phyloP scores from a whole-genome alignment of 2,329 filamentous ascomycete species.

The Rutstroemia sp. region DNA sequence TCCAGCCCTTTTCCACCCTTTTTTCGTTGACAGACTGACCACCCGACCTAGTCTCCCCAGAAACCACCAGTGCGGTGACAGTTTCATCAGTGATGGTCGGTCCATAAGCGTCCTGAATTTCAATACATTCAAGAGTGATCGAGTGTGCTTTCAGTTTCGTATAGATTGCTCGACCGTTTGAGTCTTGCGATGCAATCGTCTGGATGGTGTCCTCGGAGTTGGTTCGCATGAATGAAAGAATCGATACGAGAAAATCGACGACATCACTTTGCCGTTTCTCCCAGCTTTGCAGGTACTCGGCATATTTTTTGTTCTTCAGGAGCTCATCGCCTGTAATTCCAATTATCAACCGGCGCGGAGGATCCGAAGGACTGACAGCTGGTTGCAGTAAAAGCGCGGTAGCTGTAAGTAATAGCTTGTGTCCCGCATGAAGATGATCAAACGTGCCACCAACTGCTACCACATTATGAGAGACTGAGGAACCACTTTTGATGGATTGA shows the following conservation, averaged over 20 bases:
- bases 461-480: slow-evolving; percentile 39
- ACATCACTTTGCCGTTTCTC: slow-evolving; percentile 61
- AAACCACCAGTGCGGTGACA: slow-evolving; percentile 78
- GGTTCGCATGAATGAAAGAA: slow-evolving; percentile 39
- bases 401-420: slow-evolving; percentile 93
- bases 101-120: slow-evolving; percentile 82
- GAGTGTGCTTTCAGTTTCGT: slow-evolving; percentile 51
- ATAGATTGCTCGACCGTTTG: slow-evolving; percentile 45
- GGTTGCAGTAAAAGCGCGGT: slow-evolving; percentile 63
- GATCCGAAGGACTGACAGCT: slow-evolving; percentile 31
- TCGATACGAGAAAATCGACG: slow-evolving; percentile 65
- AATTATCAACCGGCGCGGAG: slow-evolving; percentile 58
- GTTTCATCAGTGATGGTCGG: slow-evolving; percentile 78
- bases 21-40: slow-evolving; percentile 83
- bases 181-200: slow-evolving; percentile 14
- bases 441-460: slow-evolving; percentile 91
- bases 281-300: slow-evolving; percentile 77
- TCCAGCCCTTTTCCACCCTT: slow-evolving; percentile 69
- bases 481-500: slow-evolving; percentile 5
- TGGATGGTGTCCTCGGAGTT: slow-evolving; percentile 31
- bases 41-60: slow-evolving; percentile 77
- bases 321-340: slow-evolving; percentile 86
- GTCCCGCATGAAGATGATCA: slow-evolving; percentile 89
- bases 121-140: slow-evolving; percentile 68
- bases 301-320: slow-evolving; percentile 82